Conservation (phyloP, 495 filamentous ascomycete species). For the Hypoxylon fuscum region DNA sequence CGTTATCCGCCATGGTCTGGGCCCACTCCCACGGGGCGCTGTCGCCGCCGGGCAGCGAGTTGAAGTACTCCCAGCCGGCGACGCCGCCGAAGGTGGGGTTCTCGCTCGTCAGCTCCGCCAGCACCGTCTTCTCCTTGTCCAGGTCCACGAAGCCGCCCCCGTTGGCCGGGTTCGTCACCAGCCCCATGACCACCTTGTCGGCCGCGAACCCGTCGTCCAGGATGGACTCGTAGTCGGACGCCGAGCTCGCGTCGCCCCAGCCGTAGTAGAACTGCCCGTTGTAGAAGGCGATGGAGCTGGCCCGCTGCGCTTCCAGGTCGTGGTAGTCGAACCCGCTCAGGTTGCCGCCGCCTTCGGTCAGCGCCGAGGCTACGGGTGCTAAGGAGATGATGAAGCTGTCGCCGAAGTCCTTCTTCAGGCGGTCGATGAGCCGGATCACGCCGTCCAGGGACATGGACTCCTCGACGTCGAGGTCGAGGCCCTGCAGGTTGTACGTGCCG, state of each 20-base stretch:
- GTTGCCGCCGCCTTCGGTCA: conserved; percentile 64
- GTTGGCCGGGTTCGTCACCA: conserved; percentile 79
- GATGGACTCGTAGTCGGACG: conserved; percentile 71
- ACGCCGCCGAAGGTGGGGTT: conserved; percentile 72
- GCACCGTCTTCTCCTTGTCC: conserved; percentile 44
- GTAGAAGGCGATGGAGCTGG: conserved; percentile 77
- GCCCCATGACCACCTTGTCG: conserved; percentile 71
- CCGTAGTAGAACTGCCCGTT: conserved; percentile 86
- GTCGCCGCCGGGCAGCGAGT: conserved; percentile 68
- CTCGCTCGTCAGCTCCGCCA: conserved; percentile 48
- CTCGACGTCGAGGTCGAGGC: conserved; percentile 86
- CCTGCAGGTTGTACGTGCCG: conserved; percentile 68
- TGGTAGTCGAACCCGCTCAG: conserved; percentile 81
- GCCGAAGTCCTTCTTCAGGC: conserved; percentile 77
- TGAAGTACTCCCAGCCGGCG: conserved; percentile 91
- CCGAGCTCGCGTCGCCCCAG: conserved; percentile 69
- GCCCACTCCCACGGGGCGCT: conserved; percentile 76
- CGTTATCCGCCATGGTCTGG: conserved; percentile 50
- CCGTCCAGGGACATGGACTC: conserved; percentile 78
- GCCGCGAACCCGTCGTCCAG: conserved; percentile 70
- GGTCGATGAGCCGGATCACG: conserved; percentile 76
- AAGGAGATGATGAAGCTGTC: conserved; percentile 76
- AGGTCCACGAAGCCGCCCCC: conserved; percentile 60
- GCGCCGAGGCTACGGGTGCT: conserved; percentile 79
- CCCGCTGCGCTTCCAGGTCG: conserved; percentile 71